Evolutionary conservation across 495 filamentous ascomycete genomes (phyloP).

Genomic region (Lophium mytilinum): DNA sequence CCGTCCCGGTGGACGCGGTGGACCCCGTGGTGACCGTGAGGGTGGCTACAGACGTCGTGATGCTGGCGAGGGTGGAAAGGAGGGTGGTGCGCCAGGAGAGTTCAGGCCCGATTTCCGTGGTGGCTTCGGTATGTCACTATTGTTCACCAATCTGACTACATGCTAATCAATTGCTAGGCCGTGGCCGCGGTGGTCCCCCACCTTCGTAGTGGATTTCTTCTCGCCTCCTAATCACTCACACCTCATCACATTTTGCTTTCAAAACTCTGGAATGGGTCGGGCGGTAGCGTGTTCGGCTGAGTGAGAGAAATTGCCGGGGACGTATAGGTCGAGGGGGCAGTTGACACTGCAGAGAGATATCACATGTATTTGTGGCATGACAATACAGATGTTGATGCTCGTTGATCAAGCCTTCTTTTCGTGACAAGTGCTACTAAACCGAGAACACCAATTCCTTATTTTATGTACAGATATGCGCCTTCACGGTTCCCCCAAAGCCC

Average conservation of each 20-base stretch:
- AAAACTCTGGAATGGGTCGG: slow-evolving; percentile 1
- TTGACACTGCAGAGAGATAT: slow-evolving; percentile 33
- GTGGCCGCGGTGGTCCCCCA: slow-evolving; percentile 1
- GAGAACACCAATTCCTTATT: too few species aligned
- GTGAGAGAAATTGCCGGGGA: slow-evolving; percentile 45
- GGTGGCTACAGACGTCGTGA: slow-evolving; percentile 70
- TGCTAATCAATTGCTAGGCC: neutral
- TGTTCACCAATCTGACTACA: neutral
- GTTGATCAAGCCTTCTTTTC: neutral
- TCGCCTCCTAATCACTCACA: neutral
- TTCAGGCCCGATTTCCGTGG: slow-evolving; percentile 80
- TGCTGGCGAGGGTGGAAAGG: slow-evolving; percentile 73
- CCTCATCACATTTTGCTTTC: neutral
- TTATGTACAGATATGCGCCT: too few species aligned
- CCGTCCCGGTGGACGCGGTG: slow-evolving; percentile 61
- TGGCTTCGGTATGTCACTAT: slow-evolving; percentile 32
- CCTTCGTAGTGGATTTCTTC: neutral
- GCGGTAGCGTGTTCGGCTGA: slow-evolving; percentile 39
- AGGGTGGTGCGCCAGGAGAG: slow-evolving; percentile 89
- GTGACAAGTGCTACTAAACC: neutral
- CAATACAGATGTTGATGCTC: slow-evolving; percentile 6
- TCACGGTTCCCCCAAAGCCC: too few species aligned
- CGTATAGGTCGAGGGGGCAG: slow-evolving; percentile 37
- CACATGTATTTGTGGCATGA: neutral
- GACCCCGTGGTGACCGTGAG: slow-evolving; percentile 74